Percentiles rank a stretch among this genome's conserved stretches.
Evolutionary conservation across 2,329 filamentous ascomycete species (phyloP).

Genomic region (Metarhizium guizhouense): DNA sequence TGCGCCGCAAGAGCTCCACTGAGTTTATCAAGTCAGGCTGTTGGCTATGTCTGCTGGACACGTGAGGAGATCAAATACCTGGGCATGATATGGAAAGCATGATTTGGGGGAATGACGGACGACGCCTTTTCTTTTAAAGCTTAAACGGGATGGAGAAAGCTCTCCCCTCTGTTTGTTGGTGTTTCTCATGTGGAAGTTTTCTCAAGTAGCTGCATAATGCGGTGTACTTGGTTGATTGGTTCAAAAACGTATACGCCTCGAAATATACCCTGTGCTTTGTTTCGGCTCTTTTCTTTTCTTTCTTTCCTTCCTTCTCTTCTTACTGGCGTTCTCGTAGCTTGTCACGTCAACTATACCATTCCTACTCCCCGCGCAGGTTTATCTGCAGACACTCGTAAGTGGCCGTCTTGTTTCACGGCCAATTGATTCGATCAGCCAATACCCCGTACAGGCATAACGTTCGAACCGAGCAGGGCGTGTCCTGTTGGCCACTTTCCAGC

Average conservation of each 20-base stretch:
- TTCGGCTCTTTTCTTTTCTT: not conserved
- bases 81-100: not conserved
- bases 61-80: not conserved
- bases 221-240: not conserved
- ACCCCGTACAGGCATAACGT: not conserved
- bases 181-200: not conserved
- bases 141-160: not conserved
- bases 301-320: too few relatives aligned
- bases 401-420: not conserved
- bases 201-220: not conserved
- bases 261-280: not conserved
- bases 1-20: slow-evolving; percentile 32
- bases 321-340: not conserved
- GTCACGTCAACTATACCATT: not conserved
- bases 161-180: not conserved
- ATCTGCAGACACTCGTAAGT: too few relatives aligned
- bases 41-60: not conserved
- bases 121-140: not conserved
- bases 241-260: not conserved
- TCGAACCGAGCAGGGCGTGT: not conserved
- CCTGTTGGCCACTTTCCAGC: not conserved
- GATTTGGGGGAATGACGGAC: not conserved
- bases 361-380: too few relatives aligned
- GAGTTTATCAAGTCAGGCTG: slow-evolving; percentile 5
- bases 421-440: not conserved